phyloP scores from a whole-genome alignment of 768 basidiomycete species.

The Leccinum uliginosum region DNA sequence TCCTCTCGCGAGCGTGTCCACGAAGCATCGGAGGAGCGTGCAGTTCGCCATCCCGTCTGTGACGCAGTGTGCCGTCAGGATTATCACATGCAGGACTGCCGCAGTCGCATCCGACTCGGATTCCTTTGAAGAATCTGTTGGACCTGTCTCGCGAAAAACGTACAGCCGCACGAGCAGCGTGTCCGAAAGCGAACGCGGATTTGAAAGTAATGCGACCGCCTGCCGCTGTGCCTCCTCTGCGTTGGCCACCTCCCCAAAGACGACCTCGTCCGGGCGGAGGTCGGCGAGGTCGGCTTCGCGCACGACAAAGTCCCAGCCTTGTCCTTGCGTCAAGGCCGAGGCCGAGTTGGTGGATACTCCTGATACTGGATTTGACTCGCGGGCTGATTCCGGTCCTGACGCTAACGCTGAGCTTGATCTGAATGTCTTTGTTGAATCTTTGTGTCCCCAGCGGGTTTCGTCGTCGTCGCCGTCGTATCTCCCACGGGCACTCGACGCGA shows the following conservation, averaged over 20 bases:
- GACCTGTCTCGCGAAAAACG: slow-evolving; percentile 33
- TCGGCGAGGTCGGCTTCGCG: slow-evolving; percentile 32
- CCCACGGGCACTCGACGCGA: slow-evolving; percentile 9
- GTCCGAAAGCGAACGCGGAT: slow-evolving; percentile 38
- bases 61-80: slow-evolving; percentile 45
- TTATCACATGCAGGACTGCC: slow-evolving; percentile 38
- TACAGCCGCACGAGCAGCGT: slow-evolving; percentile 39
- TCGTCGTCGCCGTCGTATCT: neutral
- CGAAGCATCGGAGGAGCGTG: slow-evolving; percentile 40
- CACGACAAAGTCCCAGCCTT: slow-evolving; percentile 35
- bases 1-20: slow-evolving; percentile 35
- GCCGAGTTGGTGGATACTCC: neutral
- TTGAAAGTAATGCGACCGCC: slow-evolving; percentile 29
- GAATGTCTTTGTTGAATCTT: no score
- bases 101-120: slow-evolving; percentile 25
- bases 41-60: slow-evolving; percentile 45
- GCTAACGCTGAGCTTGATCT: no score
- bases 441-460: no score
- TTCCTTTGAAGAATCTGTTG: neutral
- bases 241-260: slow-evolving; percentile 31
- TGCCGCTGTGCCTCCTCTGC: slow-evolving; percentile 31
- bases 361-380: slow-evolving; percentile 7
- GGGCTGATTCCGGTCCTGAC: neutral
- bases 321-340: neutral
- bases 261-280: slow-evolving; percentile 37